Percentiles rank a stretch among this genome's conserved stretches.
These are phyloP conservation scores for Trichoderma sp. DNA, from an alignment of 2,329 filamentous ascomycete species.

Conservation along the genomic window DNA sequence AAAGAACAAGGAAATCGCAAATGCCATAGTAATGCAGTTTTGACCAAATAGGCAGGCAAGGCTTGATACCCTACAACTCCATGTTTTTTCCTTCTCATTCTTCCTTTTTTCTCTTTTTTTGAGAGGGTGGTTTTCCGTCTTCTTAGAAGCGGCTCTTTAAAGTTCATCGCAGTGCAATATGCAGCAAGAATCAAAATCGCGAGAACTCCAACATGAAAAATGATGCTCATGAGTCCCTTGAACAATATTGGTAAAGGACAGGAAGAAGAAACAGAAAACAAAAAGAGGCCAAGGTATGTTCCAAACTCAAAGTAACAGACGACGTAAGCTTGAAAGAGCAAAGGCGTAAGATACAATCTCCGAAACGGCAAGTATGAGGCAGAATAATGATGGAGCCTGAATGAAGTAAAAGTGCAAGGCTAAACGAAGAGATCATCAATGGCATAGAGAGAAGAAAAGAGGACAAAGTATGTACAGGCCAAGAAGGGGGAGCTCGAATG, in stretches of 20 bases:
- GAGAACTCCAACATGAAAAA: not conserved
- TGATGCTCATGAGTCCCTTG: not conserved
- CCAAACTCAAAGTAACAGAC: not conserved
- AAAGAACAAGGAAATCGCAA: not conserved
- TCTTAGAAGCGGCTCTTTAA: not conserved
- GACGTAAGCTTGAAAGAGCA: not conserved
- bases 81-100: not conserved
- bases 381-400: not conserved
- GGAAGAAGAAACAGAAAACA: not conserved
- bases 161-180: not conserved
- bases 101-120: not conserved
- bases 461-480: constrained; percentile 1
- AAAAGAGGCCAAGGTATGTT: not conserved
- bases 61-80: not conserved
- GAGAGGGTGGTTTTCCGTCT: not conserved
- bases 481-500: not conserved
- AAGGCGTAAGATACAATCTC: not conserved
- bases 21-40: not conserved
- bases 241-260: not conserved
- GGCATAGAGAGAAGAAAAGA: not conserved
- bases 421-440: not conserved
- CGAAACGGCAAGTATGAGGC: not conserved
- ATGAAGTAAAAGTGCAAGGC: not conserved
- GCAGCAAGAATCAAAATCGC: not conserved
- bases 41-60: not conserved